Evolutionary conservation across 2,329 filamentous ascomycete genomes (phyloP), one percentile per base, ranked within the genome.

Genomic region (Cercospora canescens): DNA sequence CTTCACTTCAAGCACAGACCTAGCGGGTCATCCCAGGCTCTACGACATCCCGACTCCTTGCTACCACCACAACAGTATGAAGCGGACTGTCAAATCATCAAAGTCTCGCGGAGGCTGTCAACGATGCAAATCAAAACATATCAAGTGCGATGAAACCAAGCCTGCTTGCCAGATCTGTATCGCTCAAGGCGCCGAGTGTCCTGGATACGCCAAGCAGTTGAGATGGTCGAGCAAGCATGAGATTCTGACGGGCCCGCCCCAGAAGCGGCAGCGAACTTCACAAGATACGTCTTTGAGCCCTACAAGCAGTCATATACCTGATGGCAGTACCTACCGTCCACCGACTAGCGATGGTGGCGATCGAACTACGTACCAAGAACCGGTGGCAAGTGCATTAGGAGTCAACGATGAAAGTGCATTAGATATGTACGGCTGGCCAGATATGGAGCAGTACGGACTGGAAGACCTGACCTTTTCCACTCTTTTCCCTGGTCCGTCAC

Each of bases 221-320:
- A 81, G 81, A 59, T 84, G 82, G 82, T 82, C 80, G 9, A 81
- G 79, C 55, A 84, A 83, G 69, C 81, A 83, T 71, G 81, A 83
- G 70, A 77, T 81, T n/a, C 78, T 79, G 60, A 77, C 77, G 39
- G 76, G 59, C 4, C 59, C 59, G n/a, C 59, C 41, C 8, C 59
- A 79, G 12, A 70, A 63, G 30, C 62, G 50, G 24, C 50, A 61
- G 45, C 39, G 59, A 28, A 61, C 59, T 6, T 60, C 57, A 18
- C 57, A 60, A 21, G 59, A 61, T 21, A 18, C 16, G n/a, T 61
- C 41, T 1, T 7, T 52, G 4, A 61, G 59, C 30, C 59, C 41
- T 16, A 32, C 59, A 32, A 34, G 24, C 32, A 56, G 28, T 6
- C 35, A 61, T 52, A 41, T 34, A 8, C n/a, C 28, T 50, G 41